phyloP scores from a whole-genome alignment of 306 rosid species.

The Echinosophora koreensis region DNA sequence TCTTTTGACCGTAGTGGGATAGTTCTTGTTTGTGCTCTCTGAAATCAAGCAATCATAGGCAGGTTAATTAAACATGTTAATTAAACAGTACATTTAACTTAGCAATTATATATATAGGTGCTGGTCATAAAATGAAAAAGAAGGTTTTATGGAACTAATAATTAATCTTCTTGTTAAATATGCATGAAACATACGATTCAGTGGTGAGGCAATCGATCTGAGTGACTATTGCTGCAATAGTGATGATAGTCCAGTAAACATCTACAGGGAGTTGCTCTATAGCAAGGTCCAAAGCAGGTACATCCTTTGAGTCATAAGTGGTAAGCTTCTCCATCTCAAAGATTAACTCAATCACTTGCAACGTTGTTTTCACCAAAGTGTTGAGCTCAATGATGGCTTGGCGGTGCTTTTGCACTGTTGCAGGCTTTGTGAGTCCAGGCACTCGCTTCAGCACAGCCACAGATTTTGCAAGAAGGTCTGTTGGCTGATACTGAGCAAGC shows the following conservation, averaged over 20 bases:
- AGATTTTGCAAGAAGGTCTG: constrained; percentile 68
- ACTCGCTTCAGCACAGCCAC: constrained; percentile 65
- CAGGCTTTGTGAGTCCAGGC: constrained; percentile 55
- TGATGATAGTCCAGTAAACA: constrained; percentile 74
- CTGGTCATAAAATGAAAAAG: too few relatives aligned
- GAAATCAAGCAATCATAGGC: neutral
- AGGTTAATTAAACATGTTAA: neutral
- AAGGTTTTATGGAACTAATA: too few relatives aligned
- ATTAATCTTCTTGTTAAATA: too few relatives aligned
- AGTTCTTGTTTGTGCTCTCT: constrained; percentile 61
- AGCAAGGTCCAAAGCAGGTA: constrained; percentile 58
- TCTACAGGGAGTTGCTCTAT: constrained; percentile 65
- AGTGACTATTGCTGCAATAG: constrained; percentile 68
- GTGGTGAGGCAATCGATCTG: constrained; percentile 60
- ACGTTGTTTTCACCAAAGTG: constrained; percentile 57
- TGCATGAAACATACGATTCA: constrained; percentile 54
- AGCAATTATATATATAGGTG: too few relatives aligned
- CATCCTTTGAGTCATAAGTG: constrained; percentile 52
- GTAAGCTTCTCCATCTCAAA: constrained; percentile 64
- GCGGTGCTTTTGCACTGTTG: constrained; percentile 56
- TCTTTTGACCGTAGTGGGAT: constrained; percentile 67
- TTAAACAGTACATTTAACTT: too few relatives aligned
- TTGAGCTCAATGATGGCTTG: constrained; percentile 60
- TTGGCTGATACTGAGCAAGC: constrained; percentile 56
- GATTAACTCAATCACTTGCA: constrained; percentile 63